phyloP scores from a whole-genome alignment of 2,329 filamentous ascomycete genomes.

The Mycocentrospora acerina region DNA sequence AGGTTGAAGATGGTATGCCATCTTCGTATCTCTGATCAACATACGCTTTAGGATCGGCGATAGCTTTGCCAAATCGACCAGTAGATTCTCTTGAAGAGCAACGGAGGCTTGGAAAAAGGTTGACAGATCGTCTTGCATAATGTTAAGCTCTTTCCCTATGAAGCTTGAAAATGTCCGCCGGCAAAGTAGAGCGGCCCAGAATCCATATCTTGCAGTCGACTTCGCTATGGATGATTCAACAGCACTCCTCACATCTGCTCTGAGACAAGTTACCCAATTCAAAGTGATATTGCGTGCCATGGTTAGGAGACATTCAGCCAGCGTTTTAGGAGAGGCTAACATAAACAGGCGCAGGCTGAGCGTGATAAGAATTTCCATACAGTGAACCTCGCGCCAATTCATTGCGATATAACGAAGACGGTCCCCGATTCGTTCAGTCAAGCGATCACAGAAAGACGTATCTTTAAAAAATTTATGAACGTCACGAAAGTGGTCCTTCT shows the following conservation, averaged over 20 bases:
- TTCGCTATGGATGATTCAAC: conserved; percentile 48
- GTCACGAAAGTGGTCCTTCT: conserved; percentile 40
- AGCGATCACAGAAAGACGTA: conserved; percentile 49
- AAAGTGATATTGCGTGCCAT: conserved; percentile 48
- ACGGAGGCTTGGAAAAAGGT: conserved; percentile 46
- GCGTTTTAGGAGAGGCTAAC: conserved; percentile 26
- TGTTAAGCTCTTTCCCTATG: conserved; percentile 20
- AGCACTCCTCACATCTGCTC: conserved; percentile 47
- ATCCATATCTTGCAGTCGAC: conserved; percentile 47
- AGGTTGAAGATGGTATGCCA: conserved; percentile 41
- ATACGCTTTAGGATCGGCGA: conserved; percentile 39
- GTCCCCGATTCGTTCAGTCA: conserved; percentile 52
- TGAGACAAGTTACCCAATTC: conserved; percentile 54
- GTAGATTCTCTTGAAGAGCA: conserved; percentile 51
- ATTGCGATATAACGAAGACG: conserved; percentile 50
- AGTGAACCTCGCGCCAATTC: conserved; percentile 61
- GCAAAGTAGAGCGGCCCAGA: conserved; percentile 61
- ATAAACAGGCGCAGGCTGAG: conserved; percentile 48
- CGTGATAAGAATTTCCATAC: conserved; percentile 61
- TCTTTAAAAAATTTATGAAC: conserved; percentile 56
- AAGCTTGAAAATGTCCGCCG: conserved; percentile 47
- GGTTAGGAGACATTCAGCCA: conserved; percentile 44
- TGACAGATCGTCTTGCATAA: conserved; percentile 6
- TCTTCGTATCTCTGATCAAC: conserved; percentile 52
- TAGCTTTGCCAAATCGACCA: conserved; percentile 41